phyloP scores from a whole-genome alignment of 2,329 filamentous ascomycete genomes.

The Xylariaceae sp. region DNA sequence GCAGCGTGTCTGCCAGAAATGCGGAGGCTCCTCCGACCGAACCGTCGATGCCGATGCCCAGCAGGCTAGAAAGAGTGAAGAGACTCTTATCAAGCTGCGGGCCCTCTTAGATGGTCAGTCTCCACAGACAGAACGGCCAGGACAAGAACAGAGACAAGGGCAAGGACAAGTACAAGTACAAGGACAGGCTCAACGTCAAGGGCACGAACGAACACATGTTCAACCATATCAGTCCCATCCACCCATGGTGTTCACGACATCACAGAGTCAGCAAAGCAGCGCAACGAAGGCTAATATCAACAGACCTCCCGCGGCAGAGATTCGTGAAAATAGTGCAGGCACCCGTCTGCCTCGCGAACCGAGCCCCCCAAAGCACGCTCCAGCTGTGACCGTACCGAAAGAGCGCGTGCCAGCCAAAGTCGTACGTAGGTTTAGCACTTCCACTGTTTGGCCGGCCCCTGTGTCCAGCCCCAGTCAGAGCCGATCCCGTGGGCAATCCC shows the following conservation, averaged over 20 bases:
- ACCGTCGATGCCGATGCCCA: background rate
- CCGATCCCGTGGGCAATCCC: too few relatives aligned
- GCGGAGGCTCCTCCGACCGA: conserved; percentile 15
- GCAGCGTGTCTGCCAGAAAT: conserved; percentile 19
- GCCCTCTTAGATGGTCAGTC: background rate
- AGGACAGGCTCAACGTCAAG: too few relatives aligned
- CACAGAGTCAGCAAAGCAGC: background rate
- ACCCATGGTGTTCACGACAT: background rate
- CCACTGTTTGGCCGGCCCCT: background rate
- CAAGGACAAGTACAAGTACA: background rate
- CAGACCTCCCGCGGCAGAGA: background rate
- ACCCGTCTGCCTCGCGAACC: background rate
- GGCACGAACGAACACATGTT: background rate
- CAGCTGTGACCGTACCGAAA: too few relatives aligned
- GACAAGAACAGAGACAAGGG: background rate
- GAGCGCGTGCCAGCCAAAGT: too few relatives aligned
- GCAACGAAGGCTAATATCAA: background rate
- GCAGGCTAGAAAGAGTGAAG: too few relatives aligned
- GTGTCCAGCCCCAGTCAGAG: background rate
- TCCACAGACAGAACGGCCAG: background rate
- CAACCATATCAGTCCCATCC: conserved; percentile 3
- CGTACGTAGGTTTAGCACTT: background rate
- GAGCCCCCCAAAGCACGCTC: too few relatives aligned
- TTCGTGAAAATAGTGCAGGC: background rate
- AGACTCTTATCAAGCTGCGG: too few relatives aligned